A percentile compares a stretch with the other conserved stretches of the same genome.
These are phyloP conservation scores for Didymella glomerata DNA, from an alignment of 2,329 filamentous ascomycete genomes.

Conservation along the genomic window DNA sequence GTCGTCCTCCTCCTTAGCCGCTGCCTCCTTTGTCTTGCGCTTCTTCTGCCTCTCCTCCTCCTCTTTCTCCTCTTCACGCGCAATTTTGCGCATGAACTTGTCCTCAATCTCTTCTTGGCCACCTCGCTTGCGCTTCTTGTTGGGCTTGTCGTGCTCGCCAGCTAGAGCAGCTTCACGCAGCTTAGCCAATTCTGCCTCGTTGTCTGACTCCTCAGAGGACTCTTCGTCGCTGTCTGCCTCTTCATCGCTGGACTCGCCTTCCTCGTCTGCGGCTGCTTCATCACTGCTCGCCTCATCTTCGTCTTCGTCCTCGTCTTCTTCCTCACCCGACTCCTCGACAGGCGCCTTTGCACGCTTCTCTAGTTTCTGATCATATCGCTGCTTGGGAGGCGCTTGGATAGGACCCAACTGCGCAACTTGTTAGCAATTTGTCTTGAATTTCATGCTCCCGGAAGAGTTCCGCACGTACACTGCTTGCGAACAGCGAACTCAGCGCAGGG, in stretches of 20 bases:
- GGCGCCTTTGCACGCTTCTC: slow-evolving; percentile 30
- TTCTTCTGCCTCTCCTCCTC: slow-evolving; percentile 51
- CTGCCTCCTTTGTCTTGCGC: slow-evolving; percentile 42
- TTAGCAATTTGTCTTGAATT: slow-evolving; percentile 25
- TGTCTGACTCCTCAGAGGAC: slow-evolving; percentile 30
- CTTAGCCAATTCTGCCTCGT: slow-evolving; percentile 38
- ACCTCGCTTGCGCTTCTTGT: slow-evolving; percentile 60
- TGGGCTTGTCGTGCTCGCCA: slow-evolving; percentile 41
- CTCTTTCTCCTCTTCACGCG: slow-evolving; percentile 56
- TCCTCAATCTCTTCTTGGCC: slow-evolving; percentile 73
- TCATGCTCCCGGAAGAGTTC: slow-evolving; percentile 6
- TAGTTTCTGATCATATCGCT: slow-evolving; percentile 46
- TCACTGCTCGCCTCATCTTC: slow-evolving; percentile 36
- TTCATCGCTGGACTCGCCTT: slow-evolving; percentile 45
- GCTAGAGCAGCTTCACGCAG: slow-evolving; percentile 37
- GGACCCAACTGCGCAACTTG: slow-evolving; percentile 42
- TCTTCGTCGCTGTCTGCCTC: slow-evolving; percentile 33
- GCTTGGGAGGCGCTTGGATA: slow-evolving; percentile 51
- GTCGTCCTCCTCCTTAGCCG: slow-evolving; percentile 22
- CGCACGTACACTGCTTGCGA: slow-evolving; percentile 53
- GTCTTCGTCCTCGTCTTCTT: slow-evolving; percentile 59
- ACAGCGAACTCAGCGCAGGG: slow-evolving; percentile 57
- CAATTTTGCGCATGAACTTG: slow-evolving; percentile 73
- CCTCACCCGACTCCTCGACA: slow-evolving; percentile 51
- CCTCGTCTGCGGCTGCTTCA: slow-evolving; percentile 54